Percentiles rank a stretch among this genome's conserved stretches.
These are phyloP conservation scores for Cerrena zonata DNA, from an alignment of 1,284 basidiomycete species.

Conservation along the genomic window DNA sequence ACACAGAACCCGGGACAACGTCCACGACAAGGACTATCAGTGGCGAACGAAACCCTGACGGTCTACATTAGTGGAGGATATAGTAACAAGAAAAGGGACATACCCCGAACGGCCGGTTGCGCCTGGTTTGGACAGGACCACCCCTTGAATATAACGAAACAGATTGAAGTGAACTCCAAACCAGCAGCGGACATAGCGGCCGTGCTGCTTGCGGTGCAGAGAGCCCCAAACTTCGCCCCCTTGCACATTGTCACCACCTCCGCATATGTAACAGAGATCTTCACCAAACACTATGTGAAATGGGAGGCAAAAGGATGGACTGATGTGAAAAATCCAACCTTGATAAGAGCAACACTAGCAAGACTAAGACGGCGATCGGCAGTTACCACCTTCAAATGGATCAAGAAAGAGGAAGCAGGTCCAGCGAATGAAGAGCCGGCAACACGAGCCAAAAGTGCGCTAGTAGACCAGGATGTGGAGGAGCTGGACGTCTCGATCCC, in stretches of 20 bases:
- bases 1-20: not conserved
- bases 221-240: too few species aligned
- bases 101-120: slow-evolving; percentile 5
- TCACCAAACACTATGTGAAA: slow-evolving; percentile 9
- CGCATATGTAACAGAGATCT: slow-evolving; percentile 10
- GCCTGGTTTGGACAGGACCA: slow-evolving; percentile 7
- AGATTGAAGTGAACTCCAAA: not conserved
- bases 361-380: not conserved
- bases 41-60: slow-evolving; percentile 7
- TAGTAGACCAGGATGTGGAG: not conserved
- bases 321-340: slow-evolving; percentile 5
- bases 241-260: too few species aligned
- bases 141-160: not conserved
- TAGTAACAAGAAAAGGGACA: slow-evolving; percentile 2
- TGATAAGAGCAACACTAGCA: not conserved
- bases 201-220: too few species aligned
- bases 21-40: not conserved
- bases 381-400: slow-evolving; percentile 13
- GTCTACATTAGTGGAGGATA: too few species aligned
- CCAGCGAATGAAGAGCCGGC: slow-evolving; percentile 16
- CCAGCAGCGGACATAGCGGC: not conserved
- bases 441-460: slow-evolving; percentile 8
- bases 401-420: too few species aligned
- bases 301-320: slow-evolving; percentile 14
- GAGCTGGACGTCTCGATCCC: not conserved